Conservation (phyloP, 2,329 filamentous ascomycete genomes). For the Fusarium denticulatum region DNA sequence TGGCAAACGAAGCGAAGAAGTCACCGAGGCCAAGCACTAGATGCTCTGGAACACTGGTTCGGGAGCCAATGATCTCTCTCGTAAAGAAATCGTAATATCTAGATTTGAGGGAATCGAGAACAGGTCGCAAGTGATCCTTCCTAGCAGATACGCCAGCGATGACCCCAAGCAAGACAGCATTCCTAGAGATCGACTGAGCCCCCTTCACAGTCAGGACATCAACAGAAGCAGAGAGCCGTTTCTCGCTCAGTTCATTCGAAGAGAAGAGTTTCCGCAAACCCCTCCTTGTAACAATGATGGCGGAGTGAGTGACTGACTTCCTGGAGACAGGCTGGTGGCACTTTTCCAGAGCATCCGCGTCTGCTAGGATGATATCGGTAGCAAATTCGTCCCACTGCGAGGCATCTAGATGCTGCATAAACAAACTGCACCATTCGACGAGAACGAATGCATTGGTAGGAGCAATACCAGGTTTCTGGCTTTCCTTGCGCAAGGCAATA, state of each 20-base stretch:
- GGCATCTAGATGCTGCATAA: constrained; percentile 76
- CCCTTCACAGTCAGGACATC: constrained; percentile 75
- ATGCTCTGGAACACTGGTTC: constrained; percentile 74
- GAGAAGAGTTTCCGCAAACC: constrained; percentile 80
- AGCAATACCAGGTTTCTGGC: constrained; percentile 80
- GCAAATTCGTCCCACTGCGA: constrained; percentile 72
- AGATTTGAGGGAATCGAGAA: constrained; percentile 72
- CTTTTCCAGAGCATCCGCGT: constrained; percentile 80
- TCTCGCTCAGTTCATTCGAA: constrained; percentile 62
- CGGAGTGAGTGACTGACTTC: constrained; percentile 74
- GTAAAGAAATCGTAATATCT: constrained; percentile 84
- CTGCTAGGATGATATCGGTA: constrained; percentile 71
- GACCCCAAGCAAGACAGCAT: constrained; percentile 83
- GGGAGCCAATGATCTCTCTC: constrained; percentile 85
- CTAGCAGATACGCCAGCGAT: constrained; percentile 88
- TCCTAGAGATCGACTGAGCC: constrained; percentile 69
- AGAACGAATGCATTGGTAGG: constrained; percentile 85
- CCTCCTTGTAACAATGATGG: constrained; percentile 80
- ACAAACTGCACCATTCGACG: constrained; percentile 85
- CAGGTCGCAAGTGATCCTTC: constrained; percentile 68
- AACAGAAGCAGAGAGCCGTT: constrained; percentile 71
- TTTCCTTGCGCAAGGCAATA: constrained; percentile 74
- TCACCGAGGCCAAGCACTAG: constrained; percentile 78
- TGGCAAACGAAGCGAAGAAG: constrained; percentile 83
- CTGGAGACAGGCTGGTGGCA: constrained; percentile 75